Conservation (phyloP, 495 filamentous ascomycete genomes). For the Daldinia concentrica region DNA sequence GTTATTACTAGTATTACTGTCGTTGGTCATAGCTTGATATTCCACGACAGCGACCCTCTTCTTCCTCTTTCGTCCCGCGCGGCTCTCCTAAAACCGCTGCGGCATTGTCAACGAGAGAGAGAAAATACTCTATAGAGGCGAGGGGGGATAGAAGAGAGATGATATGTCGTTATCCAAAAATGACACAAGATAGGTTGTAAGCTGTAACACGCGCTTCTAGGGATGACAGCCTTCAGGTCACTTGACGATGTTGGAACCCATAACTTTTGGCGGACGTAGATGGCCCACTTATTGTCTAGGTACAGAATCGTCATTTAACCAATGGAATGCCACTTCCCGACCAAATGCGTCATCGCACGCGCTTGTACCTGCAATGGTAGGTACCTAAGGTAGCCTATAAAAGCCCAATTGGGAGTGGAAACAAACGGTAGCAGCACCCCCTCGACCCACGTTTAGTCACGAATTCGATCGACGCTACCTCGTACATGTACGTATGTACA, state of each 20-base stretch:
- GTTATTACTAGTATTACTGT: constrained; percentile 23
- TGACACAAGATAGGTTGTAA: neutral
- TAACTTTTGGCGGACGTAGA: neutral
- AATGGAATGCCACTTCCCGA: constrained; percentile 14
- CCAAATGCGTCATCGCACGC: constrained; percentile 32
- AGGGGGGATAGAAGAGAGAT: neutral
- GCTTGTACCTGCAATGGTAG: constrained; percentile 4
- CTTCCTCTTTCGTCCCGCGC: constrained; percentile 36
- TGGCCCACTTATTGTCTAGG: neutral
- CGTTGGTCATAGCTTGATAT: constrained; percentile 38
- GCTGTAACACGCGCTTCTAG: constrained; percentile 2
- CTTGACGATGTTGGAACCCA: constrained; percentile 1
- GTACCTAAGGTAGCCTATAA: neutral
- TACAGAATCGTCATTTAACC: neutral
- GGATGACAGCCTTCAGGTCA: constrained; percentile 5
- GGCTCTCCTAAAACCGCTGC: constrained; percentile 29
- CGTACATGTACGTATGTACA: neutral
- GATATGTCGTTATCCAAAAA: neutral
- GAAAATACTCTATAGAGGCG: neutral
- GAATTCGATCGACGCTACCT: neutral
- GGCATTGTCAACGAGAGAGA: constrained; percentile 25
- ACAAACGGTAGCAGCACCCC: constrained; percentile 3
- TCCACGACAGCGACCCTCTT: constrained; percentile 22
- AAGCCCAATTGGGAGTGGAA: constrained; percentile 8
- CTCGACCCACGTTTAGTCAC: constrained; percentile 5